Evolutionary conservation across 768 basidiomycete genomes (phyloP).

Genomic region (Peribolospora baueri): DNA sequence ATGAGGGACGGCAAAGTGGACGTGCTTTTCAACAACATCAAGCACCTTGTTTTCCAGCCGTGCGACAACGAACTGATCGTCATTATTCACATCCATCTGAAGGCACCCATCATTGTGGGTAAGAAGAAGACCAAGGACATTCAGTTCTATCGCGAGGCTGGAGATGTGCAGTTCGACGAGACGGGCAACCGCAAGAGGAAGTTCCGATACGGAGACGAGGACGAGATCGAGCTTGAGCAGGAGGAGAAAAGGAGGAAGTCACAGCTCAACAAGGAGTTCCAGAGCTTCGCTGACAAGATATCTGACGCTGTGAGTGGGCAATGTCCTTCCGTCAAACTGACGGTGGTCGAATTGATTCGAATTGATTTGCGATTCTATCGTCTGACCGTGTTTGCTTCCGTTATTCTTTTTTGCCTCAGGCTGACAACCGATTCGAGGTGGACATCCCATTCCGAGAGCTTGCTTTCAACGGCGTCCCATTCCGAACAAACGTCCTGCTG

Average conservation of each 20-base stretch:
- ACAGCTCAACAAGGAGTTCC: constrained; percentile 79
- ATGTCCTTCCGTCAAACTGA: background rate
- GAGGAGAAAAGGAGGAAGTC: constrained; percentile 77
- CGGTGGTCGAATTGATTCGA: too few species aligned
- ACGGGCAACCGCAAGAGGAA: constrained; percentile 97
- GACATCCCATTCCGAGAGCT: constrained; percentile 95
- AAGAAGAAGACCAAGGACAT: constrained; percentile 96
- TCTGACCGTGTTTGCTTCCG: background rate
- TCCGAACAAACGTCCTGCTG: constrained; percentile 75
- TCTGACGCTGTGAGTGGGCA: constrained; percentile 49
- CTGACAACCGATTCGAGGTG: constrained; percentile 65
- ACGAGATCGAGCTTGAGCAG: constrained; percentile 96
- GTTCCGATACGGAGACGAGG: constrained; percentile 77
- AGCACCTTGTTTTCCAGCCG: constrained; percentile 96
- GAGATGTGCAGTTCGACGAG: constrained; percentile 93
- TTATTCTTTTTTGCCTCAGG: constrained; percentile 23
- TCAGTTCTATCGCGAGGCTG: constrained; percentile 94
- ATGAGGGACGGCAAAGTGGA: constrained; percentile 39
- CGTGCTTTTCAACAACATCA: constrained; percentile 85
- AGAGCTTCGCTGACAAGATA: constrained; percentile 72
- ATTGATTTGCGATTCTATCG: too few species aligned
- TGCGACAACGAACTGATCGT: constrained; percentile 89
- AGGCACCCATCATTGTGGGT: constrained; percentile 89
- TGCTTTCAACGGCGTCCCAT: constrained; percentile 89
- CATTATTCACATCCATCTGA: constrained; percentile 78